These are phyloP conservation scores for Penicillium polonicum DNA, from an alignment of 2,329 filamentous ascomycete species.

Conservation along the genomic window DNA sequence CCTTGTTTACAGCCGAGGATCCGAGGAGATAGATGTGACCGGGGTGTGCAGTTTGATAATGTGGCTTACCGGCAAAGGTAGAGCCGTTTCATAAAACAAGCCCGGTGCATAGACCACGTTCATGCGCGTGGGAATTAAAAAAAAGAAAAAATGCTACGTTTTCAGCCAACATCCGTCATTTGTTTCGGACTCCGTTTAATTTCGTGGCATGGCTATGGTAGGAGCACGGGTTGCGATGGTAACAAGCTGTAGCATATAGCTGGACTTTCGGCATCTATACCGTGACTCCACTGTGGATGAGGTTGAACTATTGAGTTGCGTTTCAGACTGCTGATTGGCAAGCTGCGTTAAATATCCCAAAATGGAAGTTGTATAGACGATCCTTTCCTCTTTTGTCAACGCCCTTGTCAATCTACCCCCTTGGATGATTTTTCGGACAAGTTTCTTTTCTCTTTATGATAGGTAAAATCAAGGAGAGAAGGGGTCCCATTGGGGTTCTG, in stretches of 20 bases:
- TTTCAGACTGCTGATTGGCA: constrained; percentile 17
- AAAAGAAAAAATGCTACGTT: background rate
- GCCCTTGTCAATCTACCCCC: constrained; percentile 13
- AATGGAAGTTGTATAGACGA: constrained; percentile 17
- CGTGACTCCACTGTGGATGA: background rate
- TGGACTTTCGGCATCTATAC: background rate
- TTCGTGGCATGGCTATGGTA: background rate
- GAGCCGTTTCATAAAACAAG: background rate
- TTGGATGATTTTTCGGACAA: constrained; percentile 9
- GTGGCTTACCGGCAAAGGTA: background rate
- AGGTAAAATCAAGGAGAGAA: constrained; percentile 8
- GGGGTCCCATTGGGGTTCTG: background rate
- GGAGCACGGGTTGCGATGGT: background rate
- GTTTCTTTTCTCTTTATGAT: constrained; percentile 15
- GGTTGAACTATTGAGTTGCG: constrained; percentile 2
- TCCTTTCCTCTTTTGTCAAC: constrained; percentile 17
- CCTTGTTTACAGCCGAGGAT: background rate
- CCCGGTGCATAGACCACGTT: background rate
- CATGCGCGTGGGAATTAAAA: background rate
- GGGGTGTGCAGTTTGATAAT: background rate
- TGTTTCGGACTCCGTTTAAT: background rate
- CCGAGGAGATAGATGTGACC: background rate
- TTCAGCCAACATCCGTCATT: background rate
- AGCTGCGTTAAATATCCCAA: constrained; percentile 8
- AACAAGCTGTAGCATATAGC: background rate